Conservation (phyloP, 2,329 filamentous ascomycete species). For the Alternaria incomplexa region DNA sequence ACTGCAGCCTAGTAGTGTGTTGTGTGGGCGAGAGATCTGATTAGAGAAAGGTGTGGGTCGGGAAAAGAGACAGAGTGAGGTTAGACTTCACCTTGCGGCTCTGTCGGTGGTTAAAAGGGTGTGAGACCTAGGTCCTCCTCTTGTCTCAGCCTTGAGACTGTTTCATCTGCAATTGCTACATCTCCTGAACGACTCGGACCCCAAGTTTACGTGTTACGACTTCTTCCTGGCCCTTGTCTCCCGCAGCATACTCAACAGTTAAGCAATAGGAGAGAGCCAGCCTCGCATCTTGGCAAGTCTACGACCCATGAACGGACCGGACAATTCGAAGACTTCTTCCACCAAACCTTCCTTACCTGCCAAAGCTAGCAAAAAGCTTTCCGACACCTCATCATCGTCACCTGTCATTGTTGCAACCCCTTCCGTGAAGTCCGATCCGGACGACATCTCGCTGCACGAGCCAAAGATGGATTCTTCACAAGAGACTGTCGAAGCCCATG, state of each 20-base stretch:
- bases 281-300: neutral
- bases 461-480: conserved; percentile 21
- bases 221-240: neutral
- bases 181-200: neutral
- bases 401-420: conserved; percentile 34
- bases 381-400: conserved; percentile 30
- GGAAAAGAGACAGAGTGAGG: neutral
- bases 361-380: conserved; percentile 19
- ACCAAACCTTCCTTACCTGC: conserved; percentile 9
- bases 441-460: conserved; percentile 19
- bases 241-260: neutral
- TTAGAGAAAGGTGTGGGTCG: neutral
- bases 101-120: conserved; percentile 19
- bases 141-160: neutral
- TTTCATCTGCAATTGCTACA: neutral
- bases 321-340: conserved; percentile 12
- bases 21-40: neutral
- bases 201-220: neutral
- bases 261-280: neutral
- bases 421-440: conserved; percentile 27
- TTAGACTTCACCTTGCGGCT: conserved; percentile 14
- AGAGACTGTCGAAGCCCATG: conserved; percentile 14
- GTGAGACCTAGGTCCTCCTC: neutral
- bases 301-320: conserved; percentile 28
- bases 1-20: conserved; percentile 10